These are phyloP conservation scores for Moringa oleifera DNA, from an alignment of 345 rosid species.

Conservation along the genomic window DNA sequence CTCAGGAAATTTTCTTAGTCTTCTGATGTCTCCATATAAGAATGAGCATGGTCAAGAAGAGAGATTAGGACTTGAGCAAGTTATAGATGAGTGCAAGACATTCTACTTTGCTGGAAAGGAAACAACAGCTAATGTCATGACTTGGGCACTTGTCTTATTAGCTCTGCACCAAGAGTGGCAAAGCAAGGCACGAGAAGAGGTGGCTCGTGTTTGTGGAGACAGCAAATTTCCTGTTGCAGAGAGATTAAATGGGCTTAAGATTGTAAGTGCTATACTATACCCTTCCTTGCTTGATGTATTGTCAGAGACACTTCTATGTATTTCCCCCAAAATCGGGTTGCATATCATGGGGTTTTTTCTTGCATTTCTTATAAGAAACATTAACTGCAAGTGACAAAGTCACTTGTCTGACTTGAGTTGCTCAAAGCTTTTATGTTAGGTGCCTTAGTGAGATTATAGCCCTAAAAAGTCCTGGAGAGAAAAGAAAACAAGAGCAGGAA, in stretches of 20 bases:
- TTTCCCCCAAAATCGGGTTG: too few species aligned
- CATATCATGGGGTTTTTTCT: too few species aligned
- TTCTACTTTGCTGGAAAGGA: slow-evolving; percentile 89
- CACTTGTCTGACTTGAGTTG: too few species aligned
- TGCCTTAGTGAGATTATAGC: too few species aligned
- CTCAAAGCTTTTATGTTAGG: too few species aligned
- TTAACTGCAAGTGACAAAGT: too few species aligned
- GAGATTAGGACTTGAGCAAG: slow-evolving; percentile 51
- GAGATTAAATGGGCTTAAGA: slow-evolving; percentile 49
- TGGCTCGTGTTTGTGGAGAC: slow-evolving; percentile 30
- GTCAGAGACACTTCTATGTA: too few species aligned
- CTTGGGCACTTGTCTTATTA: slow-evolving; percentile 60
- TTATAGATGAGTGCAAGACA: slow-evolving; percentile 83
- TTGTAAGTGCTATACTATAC: slow-evolving; percentile 35
- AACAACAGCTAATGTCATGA: slow-evolving; percentile 63
- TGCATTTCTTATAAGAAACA: too few species aligned
- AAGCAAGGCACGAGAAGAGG: slow-evolving; percentile 67
- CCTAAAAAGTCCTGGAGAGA: too few species aligned
- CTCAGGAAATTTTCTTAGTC: slow-evolving; percentile 48
- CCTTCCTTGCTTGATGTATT: background rate
- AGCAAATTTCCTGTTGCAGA: slow-evolving; percentile 31
- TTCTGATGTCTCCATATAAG: slow-evolving; percentile 44
- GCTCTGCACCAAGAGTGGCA: slow-evolving; percentile 88
- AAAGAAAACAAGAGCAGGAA: background rate
- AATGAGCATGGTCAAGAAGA: slow-evolving; percentile 56